Percentiles rank a stretch among this genome's conserved stretches.
phyloP scores from a whole-genome alignment of 1,139 yeast species.

The Hyphopichia khmerensis region DNA sequence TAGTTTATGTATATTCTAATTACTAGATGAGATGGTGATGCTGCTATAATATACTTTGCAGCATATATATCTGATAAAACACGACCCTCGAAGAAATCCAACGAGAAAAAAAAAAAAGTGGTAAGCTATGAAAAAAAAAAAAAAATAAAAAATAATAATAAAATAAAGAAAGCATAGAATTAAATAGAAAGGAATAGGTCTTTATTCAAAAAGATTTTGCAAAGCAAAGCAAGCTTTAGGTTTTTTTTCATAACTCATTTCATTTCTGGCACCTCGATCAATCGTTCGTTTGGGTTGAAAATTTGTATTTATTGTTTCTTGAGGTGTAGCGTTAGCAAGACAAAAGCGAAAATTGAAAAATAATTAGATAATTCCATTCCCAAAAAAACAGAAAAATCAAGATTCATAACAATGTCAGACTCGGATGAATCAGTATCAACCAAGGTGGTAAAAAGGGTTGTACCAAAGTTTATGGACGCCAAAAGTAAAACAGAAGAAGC shows the following conservation, averaged over 20 bases:
- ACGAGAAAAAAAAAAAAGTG: background rate
- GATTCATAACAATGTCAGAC: slow-evolving; percentile 7
- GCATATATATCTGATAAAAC: background rate
- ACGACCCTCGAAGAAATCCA: background rate
- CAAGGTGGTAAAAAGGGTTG: slow-evolving; percentile 10
- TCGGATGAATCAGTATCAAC: slow-evolving; percentile 7
- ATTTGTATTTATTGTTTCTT: too few species aligned
- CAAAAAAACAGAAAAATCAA: background rate
- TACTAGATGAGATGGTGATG: too few species aligned
- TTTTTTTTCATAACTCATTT: too few species aligned
- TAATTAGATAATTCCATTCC: too few species aligned
- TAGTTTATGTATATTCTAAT: too few species aligned
- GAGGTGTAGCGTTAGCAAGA: too few species aligned
- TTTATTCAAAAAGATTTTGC: too few species aligned
- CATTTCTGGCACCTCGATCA: too few species aligned
- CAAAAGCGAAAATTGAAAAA: too few species aligned
- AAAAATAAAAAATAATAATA: background rate
- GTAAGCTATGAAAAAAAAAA: background rate
- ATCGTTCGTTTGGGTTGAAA: background rate
- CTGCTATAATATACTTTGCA: too few species aligned
- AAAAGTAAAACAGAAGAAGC: slow-evolving; percentile 77
- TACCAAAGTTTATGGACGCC: slow-evolving; percentile 43
- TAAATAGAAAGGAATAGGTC: too few species aligned
- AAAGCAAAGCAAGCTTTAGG: too few species aligned
- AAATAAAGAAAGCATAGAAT: background rate